Base-by-base conservation (phyloP, 805 yeast genomes). In the Teunomyces stri region DNA sequence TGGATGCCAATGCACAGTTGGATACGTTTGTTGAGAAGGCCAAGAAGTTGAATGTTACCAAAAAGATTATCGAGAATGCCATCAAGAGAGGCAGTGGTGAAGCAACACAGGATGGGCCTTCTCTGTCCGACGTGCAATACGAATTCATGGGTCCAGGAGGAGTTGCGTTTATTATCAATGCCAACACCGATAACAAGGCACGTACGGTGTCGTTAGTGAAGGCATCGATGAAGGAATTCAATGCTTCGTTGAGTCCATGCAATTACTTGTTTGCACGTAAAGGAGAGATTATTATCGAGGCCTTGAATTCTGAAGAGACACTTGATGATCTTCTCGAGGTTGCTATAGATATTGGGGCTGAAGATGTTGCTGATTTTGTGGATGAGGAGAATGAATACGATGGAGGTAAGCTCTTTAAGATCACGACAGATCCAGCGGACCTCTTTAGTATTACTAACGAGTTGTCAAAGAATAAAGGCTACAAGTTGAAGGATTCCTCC, bases 61-160 rank as follows among this genome's bases (percentile, higher is more conserved):
- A 90, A 64, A 85, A 81, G 59, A 89, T 89, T 46, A 83, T 94
- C 54, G 97, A 92, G 39, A 82, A 79, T 60, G 97, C 98, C 3
- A 76, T 92, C 47, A 85, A 85, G 58, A 79, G 97, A 63, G 97
- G 92, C 13, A 74, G 84, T 1, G 96, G 95, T 0, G 83, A 81
- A 42, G 70, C 76, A 25, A 68, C 74, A 31, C 75, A 70, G 28
- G 70, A 74, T 25, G 74, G 74, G 3, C 74, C 74, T 25, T 65
- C 66, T 21, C 64, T 76, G 10, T 48, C 59, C 12, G 76, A 69
- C 11, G 87, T 84, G 27, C 62, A 79, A 9, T 94, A 91, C 65
- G 98, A 94, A 63, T 96, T 94, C 12, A 73, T 90, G 64, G 97
- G 92, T 0, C 97, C 97, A 0, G 95, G 91, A 1, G 97, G 97